phyloP scores from a whole-genome alignment of 768 basidiomycete species.

The Psilocybe azurescens region DNA sequence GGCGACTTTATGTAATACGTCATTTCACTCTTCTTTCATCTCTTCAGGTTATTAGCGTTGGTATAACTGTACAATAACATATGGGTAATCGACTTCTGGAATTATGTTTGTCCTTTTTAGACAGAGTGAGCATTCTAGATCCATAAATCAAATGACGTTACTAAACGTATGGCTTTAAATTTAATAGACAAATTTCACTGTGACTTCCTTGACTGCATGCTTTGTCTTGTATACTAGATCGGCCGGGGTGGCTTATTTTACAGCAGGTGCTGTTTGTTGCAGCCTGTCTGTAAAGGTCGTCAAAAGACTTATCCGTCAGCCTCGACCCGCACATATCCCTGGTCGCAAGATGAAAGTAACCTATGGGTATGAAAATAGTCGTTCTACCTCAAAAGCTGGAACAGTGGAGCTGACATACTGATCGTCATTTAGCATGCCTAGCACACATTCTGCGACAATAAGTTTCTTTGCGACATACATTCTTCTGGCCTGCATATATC shows the following conservation, averaged over 20 bases:
- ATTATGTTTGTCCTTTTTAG: constrained; percentile 40
- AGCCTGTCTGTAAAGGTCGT: constrained; percentile 61
- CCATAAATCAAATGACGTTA: neutral
- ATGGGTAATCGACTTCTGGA: neutral
- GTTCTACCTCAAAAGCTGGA: neutral
- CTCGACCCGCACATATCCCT: constrained; percentile 52
- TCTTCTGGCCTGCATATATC: constrained; percentile 56
- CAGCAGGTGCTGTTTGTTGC: constrained; percentile 60
- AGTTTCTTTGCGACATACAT: constrained; percentile 68
- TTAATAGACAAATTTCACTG: constrained; percentile 61
- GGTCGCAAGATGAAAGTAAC: constrained; percentile 51
- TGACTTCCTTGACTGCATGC: constrained; percentile 54
- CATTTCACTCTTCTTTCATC: too few species aligned
- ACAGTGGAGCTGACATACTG: neutral
- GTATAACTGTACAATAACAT: too few species aligned
- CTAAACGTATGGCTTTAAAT: neutral
- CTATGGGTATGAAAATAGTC: constrained; percentile 58
- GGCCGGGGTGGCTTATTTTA: constrained; percentile 64
- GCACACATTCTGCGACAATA: constrained; percentile 78
- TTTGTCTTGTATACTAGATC: constrained; percentile 67
- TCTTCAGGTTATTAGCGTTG: too few species aligned
- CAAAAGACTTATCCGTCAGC: constrained; percentile 67
- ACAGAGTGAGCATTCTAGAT: constrained; percentile 35
- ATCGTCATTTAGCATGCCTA: constrained; percentile 68
- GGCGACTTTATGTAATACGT: too few species aligned